These are phyloP conservation scores for Amanita muscaria DNA, from an alignment of 768 basidiomycete genomes.

Conservation along the genomic window DNA sequence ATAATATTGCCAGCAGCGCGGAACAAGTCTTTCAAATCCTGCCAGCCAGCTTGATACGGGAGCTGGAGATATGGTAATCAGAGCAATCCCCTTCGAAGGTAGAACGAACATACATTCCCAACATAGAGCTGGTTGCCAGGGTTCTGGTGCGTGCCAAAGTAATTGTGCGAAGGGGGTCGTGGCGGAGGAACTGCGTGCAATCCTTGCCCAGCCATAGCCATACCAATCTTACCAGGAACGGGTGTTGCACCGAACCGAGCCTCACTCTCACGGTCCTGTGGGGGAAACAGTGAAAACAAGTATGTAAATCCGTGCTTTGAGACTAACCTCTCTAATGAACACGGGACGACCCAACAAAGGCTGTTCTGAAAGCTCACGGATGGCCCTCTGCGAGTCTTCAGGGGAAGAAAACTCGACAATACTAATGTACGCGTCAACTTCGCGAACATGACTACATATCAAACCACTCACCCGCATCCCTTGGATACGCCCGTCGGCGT, in stretches of 20 bases:
- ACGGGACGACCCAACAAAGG: conserved; percentile 88
- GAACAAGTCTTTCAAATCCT: conserved; percentile 96
- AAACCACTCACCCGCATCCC: conserved; percentile 86
- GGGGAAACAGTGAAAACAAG: neutral
- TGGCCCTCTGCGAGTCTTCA: conserved; percentile 84
- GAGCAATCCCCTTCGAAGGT: neutral
- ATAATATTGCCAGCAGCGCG: conserved; percentile 92
- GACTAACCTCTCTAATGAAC: conserved; percentile 86
- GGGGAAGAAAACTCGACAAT: conserved; percentile 92
- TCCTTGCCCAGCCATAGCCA: conserved; percentile 93
- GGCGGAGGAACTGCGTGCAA: conserved; percentile 73
- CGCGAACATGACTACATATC: neutral
- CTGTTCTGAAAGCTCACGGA: conserved; percentile 85
- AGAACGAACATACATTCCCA: conserved; percentile 58
- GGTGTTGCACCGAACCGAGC: conserved; percentile 94
- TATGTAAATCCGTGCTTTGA: neutral
- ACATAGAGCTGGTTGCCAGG: conserved; percentile 93
- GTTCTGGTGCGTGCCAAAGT: conserved; percentile 48
- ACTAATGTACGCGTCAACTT: conserved; percentile 29
- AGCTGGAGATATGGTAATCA: conserved; percentile 41
- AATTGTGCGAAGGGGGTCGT: conserved; percentile 74
- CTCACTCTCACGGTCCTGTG: conserved; percentile 91
- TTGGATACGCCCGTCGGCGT: conserved; percentile 96
- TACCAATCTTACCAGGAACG: conserved; percentile 91
- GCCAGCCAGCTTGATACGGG: conserved; percentile 97